Percentiles rank a stretch among this genome's conserved stretches.
phyloP scores from a whole-genome alignment of 1,139 yeast genomes.

The Suhomyces guaymorum region DNA sequence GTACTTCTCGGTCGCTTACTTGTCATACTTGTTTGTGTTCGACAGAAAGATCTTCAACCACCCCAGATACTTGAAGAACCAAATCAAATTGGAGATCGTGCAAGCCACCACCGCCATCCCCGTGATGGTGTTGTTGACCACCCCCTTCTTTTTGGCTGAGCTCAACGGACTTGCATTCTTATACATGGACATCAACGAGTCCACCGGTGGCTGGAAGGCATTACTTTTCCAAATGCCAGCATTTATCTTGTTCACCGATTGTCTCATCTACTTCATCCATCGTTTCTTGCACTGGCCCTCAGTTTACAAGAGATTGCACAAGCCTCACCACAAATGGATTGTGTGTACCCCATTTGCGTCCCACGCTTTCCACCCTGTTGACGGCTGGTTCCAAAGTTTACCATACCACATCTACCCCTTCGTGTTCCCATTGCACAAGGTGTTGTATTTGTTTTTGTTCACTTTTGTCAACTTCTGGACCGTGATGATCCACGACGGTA shows the following conservation, averaged over 20 bases:
- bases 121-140: constrained; percentile 78
- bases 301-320: constrained; percentile 83
- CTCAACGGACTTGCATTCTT: constrained; percentile 79
- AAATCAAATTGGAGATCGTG: constrained; percentile 76
- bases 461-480: constrained; percentile 97
- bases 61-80: constrained; percentile 93
- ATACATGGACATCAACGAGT: constrained; percentile 63
- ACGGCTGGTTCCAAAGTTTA: constrained; percentile 88
- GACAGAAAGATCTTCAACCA: constrained; percentile 91
- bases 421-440: constrained; percentile 87
- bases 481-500: constrained; percentile 97
- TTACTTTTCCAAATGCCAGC: constrained; percentile 66
- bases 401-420: constrained; percentile 93
- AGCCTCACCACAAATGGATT: constrained; percentile 99
- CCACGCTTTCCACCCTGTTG: constrained; percentile 98
- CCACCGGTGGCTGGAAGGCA: constrained; percentile 71
- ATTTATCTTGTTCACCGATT: constrained; percentile 89
- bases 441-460: constrained; percentile 76
- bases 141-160: constrained; percentile 87
- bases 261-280: constrained; percentile 87
- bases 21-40: constrained; percentile 75
- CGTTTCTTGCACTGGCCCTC: constrained; percentile 90
- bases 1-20: constrained; percentile 72
- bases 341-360: constrained; percentile 98
- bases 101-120: constrained; percentile 85